Base-by-base conservation (phyloP, 2,329 filamentous ascomycete species). In the Colletotrichum gloeosporioides region DNA sequence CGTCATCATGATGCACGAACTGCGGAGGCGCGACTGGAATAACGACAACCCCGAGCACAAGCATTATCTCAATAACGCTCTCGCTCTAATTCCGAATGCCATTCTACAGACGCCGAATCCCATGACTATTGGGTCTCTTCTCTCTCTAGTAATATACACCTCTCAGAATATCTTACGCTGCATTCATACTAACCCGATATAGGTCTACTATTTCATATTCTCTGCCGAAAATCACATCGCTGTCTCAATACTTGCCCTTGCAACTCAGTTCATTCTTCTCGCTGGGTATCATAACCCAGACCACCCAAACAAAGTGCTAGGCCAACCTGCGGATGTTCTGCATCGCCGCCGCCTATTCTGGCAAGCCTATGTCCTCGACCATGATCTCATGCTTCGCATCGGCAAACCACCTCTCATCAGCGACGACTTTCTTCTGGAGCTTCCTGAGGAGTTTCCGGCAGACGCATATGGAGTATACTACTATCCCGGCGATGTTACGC, bases 351-450 rank as follows among this genome's bases (percentile, higher is more conserved):
- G 73, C 29, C 18, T 76, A 15, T 73, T 76, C 10, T 73, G 70
- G 70, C 63, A 69, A 12, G 70, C 69, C n/a, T 76, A 73, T 29
- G n/a, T 76, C 16, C 32, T 76, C 12, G 73, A 76, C 8, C 64
- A 69, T 25, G 73, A 76, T 2, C 69, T 76, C 6, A 65, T 69
- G 64, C 18, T 76, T 13, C 73, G 73, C 8, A 73, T 76, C 13
- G 73, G 73, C 32, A 76, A 76, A 18, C 73, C 73, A 9, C 70
- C 73, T 3, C 73, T 76, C 4, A 76, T 76, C 32, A 69, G 57
- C 57, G 70, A 76, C 4, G 73, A 76, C 16, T 76, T 76, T 4
- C 73, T 76, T 2, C 59, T 76, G 4, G 73, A 76, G 6, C 70
- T 76, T 7, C 73, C 73, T 3, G 73, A 76, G 34, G 73, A 76